Conservation (phyloP, 768 basidiomycete species). For the Daedalea quercina region DNA sequence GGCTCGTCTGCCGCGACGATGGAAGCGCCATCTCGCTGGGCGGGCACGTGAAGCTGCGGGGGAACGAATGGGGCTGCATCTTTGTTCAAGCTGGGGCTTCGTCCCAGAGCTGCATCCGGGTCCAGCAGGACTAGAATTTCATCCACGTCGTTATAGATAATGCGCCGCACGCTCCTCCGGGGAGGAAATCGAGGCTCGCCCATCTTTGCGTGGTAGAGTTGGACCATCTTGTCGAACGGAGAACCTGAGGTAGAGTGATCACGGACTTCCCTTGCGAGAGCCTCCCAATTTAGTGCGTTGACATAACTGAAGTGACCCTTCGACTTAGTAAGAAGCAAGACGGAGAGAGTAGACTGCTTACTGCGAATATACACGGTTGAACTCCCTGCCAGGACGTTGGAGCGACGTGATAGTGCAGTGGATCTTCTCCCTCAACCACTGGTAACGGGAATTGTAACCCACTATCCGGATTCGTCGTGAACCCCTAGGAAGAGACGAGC, state of each 20-base stretch:
- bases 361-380: not conserved
- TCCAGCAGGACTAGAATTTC: slow-evolving; percentile 26
- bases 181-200: not conserved
- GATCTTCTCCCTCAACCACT: slow-evolving; percentile 12
- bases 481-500: no score
- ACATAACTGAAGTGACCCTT: slow-evolving; percentile 7
- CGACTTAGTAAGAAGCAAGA: not conserved
- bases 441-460: not conserved
- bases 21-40: no score
- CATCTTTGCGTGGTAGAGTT: slow-evolving; percentile 10
- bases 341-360: not conserved
- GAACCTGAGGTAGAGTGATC: slow-evolving; percentile 11
- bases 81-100: no score
- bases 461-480: no score
- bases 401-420: slow-evolving; percentile 16
- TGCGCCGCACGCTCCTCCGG: slow-evolving; percentile 17
- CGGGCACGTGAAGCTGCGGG: no score
- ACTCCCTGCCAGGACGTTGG: not conserved
- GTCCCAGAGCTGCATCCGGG: not conserved
- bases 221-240: slow-evolving; percentile 21
- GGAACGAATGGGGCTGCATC: no score
- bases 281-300: slow-evolving; percentile 18
- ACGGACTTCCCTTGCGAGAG: slow-evolving; percentile 20
- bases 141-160: slow-evolving; percentile 23
- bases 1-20: no score